Conservation (phyloP, 345 rosid species). For the Salix suchowensis region DNA sequence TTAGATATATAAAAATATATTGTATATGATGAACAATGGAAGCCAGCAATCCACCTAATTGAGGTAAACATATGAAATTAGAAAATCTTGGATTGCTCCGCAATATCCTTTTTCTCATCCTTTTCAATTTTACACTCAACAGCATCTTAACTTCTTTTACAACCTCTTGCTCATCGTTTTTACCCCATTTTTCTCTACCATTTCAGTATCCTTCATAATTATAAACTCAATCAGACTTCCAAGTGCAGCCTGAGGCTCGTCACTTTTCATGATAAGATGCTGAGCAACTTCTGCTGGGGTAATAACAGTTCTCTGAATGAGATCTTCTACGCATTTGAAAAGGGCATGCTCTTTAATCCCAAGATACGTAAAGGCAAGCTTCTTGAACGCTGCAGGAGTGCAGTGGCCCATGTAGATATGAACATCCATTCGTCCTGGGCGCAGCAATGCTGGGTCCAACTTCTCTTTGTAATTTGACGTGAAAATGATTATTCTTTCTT, state of each 20-base stretch:
- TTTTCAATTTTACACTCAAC: background rate
- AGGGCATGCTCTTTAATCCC: slow-evolving; percentile 17
- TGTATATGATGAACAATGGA: background rate
- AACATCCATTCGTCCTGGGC: slow-evolving; percentile 29
- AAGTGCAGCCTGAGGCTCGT: slow-evolving; percentile 11
- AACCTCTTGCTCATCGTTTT: background rate
- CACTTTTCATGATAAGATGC: slow-evolving; percentile 15
- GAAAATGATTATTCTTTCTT: slow-evolving; percentile 22
- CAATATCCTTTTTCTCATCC: background rate
- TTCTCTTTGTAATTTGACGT: slow-evolving; percentile 27
- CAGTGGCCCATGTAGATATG: slow-evolving; percentile 26
- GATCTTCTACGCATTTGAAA: slow-evolving; percentile 9
- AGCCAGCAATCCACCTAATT: background rate
- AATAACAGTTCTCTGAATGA: background rate
- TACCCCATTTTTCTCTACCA: background rate
- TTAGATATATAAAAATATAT: too few species aligned
- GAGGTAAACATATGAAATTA: slow-evolving; percentile 1
- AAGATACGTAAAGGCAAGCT: slow-evolving; percentile 14
- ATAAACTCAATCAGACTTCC: slow-evolving; percentile 13
- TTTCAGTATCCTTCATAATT: background rate
- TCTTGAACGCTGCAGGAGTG: slow-evolving; percentile 11
- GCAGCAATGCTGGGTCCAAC: slow-evolving; percentile 23
- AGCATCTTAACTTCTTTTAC: background rate
- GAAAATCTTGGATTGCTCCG: background rate
- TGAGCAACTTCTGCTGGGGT: slow-evolving; percentile 27